Evolutionary conservation across 1,284 basidiomycete genomes (phyloP), one percentile per base, ranked within the genome.

Genomic region (Austroboletus niveus): DNA sequence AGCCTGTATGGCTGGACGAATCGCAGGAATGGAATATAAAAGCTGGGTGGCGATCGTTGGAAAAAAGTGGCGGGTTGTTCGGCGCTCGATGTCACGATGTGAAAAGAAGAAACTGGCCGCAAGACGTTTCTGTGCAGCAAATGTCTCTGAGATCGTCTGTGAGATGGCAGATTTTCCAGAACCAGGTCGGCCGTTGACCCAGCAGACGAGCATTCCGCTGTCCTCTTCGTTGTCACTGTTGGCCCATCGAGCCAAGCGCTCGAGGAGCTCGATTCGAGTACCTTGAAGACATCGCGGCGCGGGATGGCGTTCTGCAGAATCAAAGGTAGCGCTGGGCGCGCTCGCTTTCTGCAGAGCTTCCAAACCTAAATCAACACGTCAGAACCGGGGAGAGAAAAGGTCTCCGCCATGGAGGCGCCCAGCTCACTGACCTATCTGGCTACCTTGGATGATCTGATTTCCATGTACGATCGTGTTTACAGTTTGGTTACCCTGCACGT

Each of bases 101-200:
- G 59, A 61, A 34, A 63, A 63, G 47, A 61, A 61, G 45, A 61
- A 61, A n/a, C 59, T 61, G n/a, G 60, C 60, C 12, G 57, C 59
- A 8, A 61, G 57, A 27, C 54, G 53, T 7, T 30, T 42, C 8
- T 51, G 53, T 32, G 27, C 31, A 8, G 61, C 59, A 39, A 57
- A 61, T 36, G 49, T 51, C 42, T 61, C 61, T 35, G 60, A 52
- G 4, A 61, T 40, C 41, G 36, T 61, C 30, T 61, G 61, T 1
- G 61, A 59, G 29, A 61, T 39, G 9, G 59, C 60, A 8, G 61
- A 61, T 47, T 61, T 61, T 14, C 61, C 60, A 5, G 59, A 63
- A 2, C 61, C 60, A 15, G 61, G 56, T 29, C 45, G 50, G 34
- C 60, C 61, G n/a, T 36, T 63, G 27, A 61, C 42, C 61, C 60